Evolutionary conservation across 139 green algal species (phyloP).

Genomic region (Mesostigma viride): DNA sequence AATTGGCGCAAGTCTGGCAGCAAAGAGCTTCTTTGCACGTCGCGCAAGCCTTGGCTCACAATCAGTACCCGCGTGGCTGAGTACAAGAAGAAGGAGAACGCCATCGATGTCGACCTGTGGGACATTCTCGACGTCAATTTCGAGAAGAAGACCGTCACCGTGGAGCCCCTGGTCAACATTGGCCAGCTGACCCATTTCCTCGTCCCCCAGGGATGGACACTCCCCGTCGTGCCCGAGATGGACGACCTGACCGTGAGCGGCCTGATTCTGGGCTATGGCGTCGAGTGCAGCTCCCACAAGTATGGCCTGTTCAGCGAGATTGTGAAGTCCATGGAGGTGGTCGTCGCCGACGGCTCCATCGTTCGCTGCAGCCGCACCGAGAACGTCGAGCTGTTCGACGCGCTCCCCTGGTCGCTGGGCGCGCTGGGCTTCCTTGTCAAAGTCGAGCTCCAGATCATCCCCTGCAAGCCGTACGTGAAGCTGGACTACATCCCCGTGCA

Average conservation of each 20-base stretch:
- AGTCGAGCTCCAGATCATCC: slow-evolving; percentile 16
- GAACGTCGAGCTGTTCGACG: slow-evolving; percentile 20
- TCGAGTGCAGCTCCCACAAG: slow-evolving; percentile 21
- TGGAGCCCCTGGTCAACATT: slow-evolving; percentile 21
- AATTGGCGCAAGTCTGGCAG: not conserved
- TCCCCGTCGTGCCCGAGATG: slow-evolving; percentile 20
- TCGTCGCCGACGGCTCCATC: slow-evolving; percentile 13
- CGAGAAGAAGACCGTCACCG: not conserved
- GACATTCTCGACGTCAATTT: not conserved
- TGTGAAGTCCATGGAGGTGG: slow-evolving; percentile 11
- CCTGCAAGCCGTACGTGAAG: slow-evolving; percentile 10
- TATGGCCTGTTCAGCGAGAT: slow-evolving; percentile 27
- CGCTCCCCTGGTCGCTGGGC: slow-evolving; percentile 24
- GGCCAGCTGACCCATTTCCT: slow-evolving; percentile 8
- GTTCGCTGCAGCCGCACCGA: slow-evolving; percentile 12
- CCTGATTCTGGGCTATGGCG: slow-evolving; percentile 28
- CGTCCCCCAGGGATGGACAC: slow-evolving; percentile 14
- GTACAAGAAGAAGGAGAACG: slow-evolving; percentile 6
- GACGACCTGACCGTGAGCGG: slow-evolving; percentile 26
- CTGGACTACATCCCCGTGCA: no score
- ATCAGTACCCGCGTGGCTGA: slow-evolving; percentile 14
- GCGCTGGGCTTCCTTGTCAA: slow-evolving; percentile 18
- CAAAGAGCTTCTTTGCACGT: slow-evolving; percentile 14
- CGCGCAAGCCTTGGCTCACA: slow-evolving; percentile 15
- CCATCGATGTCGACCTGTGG: not conserved